Evolutionary conservation across 164 flowering plant genomes (phyloP), one percentile per base, ranked within the genome.

Genomic region (Hamamelis virginiana): DNA sequence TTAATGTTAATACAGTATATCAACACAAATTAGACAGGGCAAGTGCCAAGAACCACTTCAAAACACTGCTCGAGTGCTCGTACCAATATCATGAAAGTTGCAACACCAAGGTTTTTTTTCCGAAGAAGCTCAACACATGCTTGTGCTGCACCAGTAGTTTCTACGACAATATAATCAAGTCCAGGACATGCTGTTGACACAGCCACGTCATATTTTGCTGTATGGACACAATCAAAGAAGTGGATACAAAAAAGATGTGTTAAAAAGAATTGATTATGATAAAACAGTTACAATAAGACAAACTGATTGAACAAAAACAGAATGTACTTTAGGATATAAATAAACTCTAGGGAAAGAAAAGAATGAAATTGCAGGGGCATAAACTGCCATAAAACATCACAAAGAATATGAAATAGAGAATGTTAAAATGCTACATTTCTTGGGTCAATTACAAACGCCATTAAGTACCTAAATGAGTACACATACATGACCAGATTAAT

Each of bases 11-110:
- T 22, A n/a, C 16, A 22, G n/a, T 25, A 19, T 66, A 19, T 66
- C 45, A 33, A 11, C 28, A 13, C 61, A 41, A n/a, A 22, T 8
- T 55, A 15, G 0, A 41, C 33, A 62, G 41, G 28, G 9, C 18
- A 47, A 14, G 10, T 69, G 41, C 12, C 15, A 28, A 51, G 43
- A 9, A 25, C n/a, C 51, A 52, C 11, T 22, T 33, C 25, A 9
- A 13, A 8, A 2, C 3, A 45, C 25, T 23, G 67, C 44, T 23
- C 2, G 50, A 45, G 19, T 23, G 67, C 44, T 23, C 2, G 50
- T 91, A 94, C 99, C 99, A 96, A 64, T 76, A 93, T 93, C 95
- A 96, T 89, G 83, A 91, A 96, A 64, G 99, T 96, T 56, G 94
- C 98, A 78, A 93, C 89, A 66, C 99, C 99, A 72, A 93, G 92